These are phyloP conservation scores for Fusarium sp. DNA, from an alignment of 2,329 filamentous ascomycete genomes.

Conservation along the genomic window DNA sequence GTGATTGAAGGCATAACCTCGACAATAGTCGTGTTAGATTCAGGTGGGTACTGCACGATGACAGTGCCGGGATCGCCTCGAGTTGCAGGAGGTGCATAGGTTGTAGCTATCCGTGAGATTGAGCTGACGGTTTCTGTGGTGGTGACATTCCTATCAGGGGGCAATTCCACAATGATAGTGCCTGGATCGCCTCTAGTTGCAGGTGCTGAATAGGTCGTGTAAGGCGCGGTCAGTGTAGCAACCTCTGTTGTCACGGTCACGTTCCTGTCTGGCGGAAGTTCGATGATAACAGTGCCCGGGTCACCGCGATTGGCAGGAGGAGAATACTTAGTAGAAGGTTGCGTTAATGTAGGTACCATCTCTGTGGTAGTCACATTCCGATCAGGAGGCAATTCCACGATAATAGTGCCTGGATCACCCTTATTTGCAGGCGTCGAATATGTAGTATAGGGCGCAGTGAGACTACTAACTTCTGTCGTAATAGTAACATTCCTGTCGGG, in stretches of 20 bases:
- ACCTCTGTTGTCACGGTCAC: conserved; percentile 19
- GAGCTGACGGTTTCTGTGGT: conserved; percentile 12
- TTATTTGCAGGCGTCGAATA: conserved; percentile 10
- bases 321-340: conserved; percentile 21
- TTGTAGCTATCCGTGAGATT: conserved; percentile 7
- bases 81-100: conserved; percentile 19
- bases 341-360: conserved; percentile 1
- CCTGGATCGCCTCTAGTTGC: conserved; percentile 21
- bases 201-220: conserved; percentile 25
- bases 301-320: conserved; percentile 14
- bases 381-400: conserved; percentile 23
- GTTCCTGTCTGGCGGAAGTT: conserved; percentile 20
- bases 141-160: conserved; percentile 28
- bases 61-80: conserved; percentile 32
- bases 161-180: conserved; percentile 25
- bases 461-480: conserved; percentile 18
- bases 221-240: conserved; percentile 9
- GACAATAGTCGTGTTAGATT: conserved; percentile 28
- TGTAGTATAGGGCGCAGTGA: conserved; percentile 19
- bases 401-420: conserved; percentile 30
- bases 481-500: conserved; percentile 28
- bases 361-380: conserved; percentile 24
- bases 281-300: conserved; percentile 27
- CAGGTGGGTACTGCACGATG: conserved; percentile 25
- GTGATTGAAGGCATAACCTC: conserved; percentile 21